Evolutionary conservation across 2,329 filamentous ascomycete genomes (phyloP).

Genomic region (Clarireedia hainanense): DNA sequence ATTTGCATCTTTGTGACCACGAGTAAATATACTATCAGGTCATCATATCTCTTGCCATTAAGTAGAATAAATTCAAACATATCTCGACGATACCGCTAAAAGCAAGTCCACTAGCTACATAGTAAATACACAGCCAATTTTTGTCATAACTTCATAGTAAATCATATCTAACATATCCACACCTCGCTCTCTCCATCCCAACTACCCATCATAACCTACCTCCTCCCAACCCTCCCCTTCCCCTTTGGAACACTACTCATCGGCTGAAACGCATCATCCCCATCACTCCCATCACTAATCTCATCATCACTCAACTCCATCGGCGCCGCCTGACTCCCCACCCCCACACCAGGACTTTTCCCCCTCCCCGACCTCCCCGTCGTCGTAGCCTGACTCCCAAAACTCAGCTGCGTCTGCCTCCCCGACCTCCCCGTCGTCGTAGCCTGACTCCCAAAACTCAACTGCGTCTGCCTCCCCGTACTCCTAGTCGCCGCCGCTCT

Average conservation of each 20-base stretch:
- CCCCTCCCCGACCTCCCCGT: conserved; percentile 16
- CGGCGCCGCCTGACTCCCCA: conserved; percentile 20
- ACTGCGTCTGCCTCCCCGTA: conserved; percentile 38
- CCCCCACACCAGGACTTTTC: neutral
- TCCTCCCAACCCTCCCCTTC: neutral
- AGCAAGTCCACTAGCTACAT: too few species aligned
- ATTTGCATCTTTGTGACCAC: too few species aligned
- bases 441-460: conserved; percentile 39
- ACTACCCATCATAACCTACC: neutral
- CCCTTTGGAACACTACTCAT: conserved; percentile 11
- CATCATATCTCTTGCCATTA: too few species aligned
- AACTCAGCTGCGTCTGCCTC: conserved; percentile 43
- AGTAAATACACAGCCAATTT: too few species aligned
- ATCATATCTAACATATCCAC: too few species aligned
- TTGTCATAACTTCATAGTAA: too few species aligned
- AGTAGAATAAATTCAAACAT: too few species aligned
- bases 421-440: conserved; percentile 31
- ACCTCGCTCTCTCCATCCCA: too few species aligned
- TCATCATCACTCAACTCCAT: conserved; percentile 60
- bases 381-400: conserved; percentile 35
- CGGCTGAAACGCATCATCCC: conserved; percentile 49
- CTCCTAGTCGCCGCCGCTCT: conserved; percentile 23
- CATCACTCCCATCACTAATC: conserved; percentile 41
- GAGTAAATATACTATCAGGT: too few species aligned
- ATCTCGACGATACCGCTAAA: too few species aligned